Evolutionary conservation across 2,329 filamentous ascomycete species (phyloP), one percentile per base, ranked within the genome.

Genomic region (Xylaria sp.): DNA sequence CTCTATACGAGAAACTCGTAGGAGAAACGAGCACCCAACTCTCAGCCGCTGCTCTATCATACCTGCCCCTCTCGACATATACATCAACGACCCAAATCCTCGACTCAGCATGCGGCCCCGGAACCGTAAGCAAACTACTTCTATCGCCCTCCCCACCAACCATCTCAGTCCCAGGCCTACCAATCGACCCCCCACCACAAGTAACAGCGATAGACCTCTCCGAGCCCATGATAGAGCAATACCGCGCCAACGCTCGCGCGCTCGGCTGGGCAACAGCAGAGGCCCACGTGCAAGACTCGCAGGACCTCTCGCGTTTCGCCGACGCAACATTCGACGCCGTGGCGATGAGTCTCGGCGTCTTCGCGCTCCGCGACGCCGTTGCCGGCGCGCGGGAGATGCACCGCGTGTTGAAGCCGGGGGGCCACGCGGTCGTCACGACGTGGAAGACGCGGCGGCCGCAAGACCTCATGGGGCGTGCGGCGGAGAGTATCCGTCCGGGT

Each of bases 91-190:
- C 63, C 41, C 73, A 71, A 34, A 75, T 76, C 44, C 63, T 76
- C n/a, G 75, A 76, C 63, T 77, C 72, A 2, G 74, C 74, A 7
- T 72, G 71, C 50, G 74, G 74, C 10, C 74, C 73, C 12, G 73
- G 74, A 18, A 75, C 75, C 28, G 74, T 74, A n/a, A 72, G 69
- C 9, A 73, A 72, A 25, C 54, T 77, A 8, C 57, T 76, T 9
- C 46, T 76, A 23, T 76, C 73, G 9, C 71, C 75, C 2, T 72
- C 68, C 5, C 69, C 73, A 1, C 25, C 50, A 10, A 65, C 72
- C 8, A 18, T 73, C n/a, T 69, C 69, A 1, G 70, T 75, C 20
- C 69, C 69, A 1, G 70, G 69, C 8, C 55, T 76, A 13, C 73
- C 75, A 1, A 50, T 76, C 57, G 63, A 57, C 3, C 67, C 73